Evolutionary conservation across 768 basidiomycete species (phyloP).

Genomic region (Chiua virens): DNA sequence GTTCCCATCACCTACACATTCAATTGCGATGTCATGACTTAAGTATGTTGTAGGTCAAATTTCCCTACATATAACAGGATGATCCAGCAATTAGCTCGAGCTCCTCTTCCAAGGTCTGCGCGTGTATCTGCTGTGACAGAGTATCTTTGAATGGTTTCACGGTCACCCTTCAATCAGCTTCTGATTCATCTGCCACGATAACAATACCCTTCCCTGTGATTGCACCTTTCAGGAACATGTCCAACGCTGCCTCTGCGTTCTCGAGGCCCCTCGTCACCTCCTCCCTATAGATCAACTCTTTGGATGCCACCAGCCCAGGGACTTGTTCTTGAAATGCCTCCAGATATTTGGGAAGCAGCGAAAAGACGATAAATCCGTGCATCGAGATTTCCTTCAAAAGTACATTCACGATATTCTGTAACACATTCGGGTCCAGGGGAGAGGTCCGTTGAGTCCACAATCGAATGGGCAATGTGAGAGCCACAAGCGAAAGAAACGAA

Average conservation of each 20-base stretch:
- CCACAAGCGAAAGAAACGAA: background rate
- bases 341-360: conserved; percentile 33
- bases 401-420: conserved; percentile 2
- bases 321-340: conserved; percentile 44
- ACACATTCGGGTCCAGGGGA: too few relatives aligned
- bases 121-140: too few relatives aligned
- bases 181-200: conserved; percentile 3
- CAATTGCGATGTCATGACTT: too few relatives aligned
- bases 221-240: background rate
- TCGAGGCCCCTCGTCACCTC: conserved; percentile 47
- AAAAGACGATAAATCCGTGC: conserved; percentile 43
- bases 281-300: conserved; percentile 48
- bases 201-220: conserved; percentile 6
- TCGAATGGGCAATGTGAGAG: too few relatives aligned
- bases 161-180: too few relatives aligned
- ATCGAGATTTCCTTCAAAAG: conserved; percentile 43
- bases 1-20: too few relatives aligned
- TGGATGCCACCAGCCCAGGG: conserved; percentile 41
- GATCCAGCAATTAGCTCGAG: too few relatives aligned
- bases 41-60: too few relatives aligned
- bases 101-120: too few relatives aligned
- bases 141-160: too few relatives aligned
- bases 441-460: background rate
- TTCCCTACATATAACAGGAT: too few relatives aligned
- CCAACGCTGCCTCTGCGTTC: conserved; percentile 10